These are phyloP conservation scores for Jimgerdemannia flammicorona DNA, from an alignment of 192 early-diverging fungal species.

Conservation along the genomic window DNA sequence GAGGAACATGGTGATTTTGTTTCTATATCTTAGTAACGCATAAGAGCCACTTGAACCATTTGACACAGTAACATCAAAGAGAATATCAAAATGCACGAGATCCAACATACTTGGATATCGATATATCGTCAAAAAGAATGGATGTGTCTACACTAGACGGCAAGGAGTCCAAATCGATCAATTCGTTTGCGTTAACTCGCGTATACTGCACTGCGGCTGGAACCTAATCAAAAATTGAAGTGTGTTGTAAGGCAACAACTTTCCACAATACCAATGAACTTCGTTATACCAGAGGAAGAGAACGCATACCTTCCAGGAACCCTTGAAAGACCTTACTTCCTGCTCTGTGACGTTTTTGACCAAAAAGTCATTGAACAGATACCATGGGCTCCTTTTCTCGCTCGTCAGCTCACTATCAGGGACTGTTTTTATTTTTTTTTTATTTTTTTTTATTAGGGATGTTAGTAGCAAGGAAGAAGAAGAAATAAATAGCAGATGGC, in stretches of 20 bases:
- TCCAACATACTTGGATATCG: constrained; percentile 54
- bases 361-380: constrained; percentile 94
- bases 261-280: too few species aligned
- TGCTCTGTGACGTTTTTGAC: constrained; percentile 70
- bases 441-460: background rate
- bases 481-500: background rate
- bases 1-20: background rate
- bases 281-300: background rate
- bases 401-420: constrained; percentile 29
- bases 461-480: background rate
- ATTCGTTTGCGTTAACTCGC: constrained; percentile 44
- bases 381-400: constrained; percentile 57
- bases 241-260: too few species aligned
- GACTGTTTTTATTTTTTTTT: constrained; percentile 18
- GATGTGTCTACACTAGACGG: constrained; percentile 40
- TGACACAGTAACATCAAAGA: background rate
- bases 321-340: constrained; percentile 60
- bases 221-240: constrained; percentile 20
- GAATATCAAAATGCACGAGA: constrained; percentile 2
- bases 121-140: constrained; percentile 53
- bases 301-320: constrained; percentile 44
- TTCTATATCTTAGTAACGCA: background rate
- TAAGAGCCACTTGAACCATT: background rate
- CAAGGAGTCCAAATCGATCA: constrained; percentile 44
- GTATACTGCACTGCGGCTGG: constrained; percentile 71